These are phyloP conservation scores for Vararia minispora DNA, from an alignment of 768 basidiomycete genomes.

Conservation along the genomic window DNA sequence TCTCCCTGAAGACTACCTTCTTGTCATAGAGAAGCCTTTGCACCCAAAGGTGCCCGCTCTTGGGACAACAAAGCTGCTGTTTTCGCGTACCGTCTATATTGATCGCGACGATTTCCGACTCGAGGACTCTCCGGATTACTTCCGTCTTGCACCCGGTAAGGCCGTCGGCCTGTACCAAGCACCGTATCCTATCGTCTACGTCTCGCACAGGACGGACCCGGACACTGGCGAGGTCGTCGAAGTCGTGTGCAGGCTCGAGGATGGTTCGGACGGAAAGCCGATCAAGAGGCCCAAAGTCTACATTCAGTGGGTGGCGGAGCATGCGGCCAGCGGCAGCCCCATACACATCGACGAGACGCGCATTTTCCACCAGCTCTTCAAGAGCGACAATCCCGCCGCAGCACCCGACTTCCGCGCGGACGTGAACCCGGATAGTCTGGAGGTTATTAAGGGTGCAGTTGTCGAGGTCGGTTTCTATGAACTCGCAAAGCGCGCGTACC, in stretches of 20 bases:
- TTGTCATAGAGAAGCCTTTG: constrained; percentile 80
- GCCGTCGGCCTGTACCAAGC: constrained; percentile 94
- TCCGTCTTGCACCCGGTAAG: constrained; percentile 95
- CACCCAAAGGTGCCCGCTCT: constrained; percentile 91
- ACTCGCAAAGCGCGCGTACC: constrained; percentile 57
- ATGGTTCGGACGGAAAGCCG: constrained; percentile 33
- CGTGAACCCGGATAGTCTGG: constrained; percentile 71
- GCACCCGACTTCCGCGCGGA: constrained; percentile 73
- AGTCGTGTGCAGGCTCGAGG: constrained; percentile 70
- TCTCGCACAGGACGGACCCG: constrained; percentile 74
- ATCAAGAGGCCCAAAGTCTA: constrained; percentile 81
- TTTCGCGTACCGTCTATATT: constrained; percentile 85
- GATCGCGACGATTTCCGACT: constrained; percentile 89
- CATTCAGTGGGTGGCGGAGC: constrained; percentile 96
- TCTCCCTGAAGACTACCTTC: constrained; percentile 72
- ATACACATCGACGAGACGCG: constrained; percentile 83
- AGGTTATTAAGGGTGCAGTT: constrained; percentile 71
- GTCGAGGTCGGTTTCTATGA: constrained; percentile 86
- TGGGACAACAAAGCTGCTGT: constrained; percentile 71
- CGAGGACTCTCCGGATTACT: constrained; percentile 89
- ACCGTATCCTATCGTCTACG: constrained; percentile 86
- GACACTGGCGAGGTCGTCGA: constrained; percentile 64
- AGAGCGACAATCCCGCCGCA: constrained; percentile 76
- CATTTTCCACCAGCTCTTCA: constrained; percentile 89
- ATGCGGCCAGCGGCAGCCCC: constrained; percentile 66